Evolutionary conservation across 108 stramenopile species (phyloP).

Genomic region (Fragilaria radians): DNA sequence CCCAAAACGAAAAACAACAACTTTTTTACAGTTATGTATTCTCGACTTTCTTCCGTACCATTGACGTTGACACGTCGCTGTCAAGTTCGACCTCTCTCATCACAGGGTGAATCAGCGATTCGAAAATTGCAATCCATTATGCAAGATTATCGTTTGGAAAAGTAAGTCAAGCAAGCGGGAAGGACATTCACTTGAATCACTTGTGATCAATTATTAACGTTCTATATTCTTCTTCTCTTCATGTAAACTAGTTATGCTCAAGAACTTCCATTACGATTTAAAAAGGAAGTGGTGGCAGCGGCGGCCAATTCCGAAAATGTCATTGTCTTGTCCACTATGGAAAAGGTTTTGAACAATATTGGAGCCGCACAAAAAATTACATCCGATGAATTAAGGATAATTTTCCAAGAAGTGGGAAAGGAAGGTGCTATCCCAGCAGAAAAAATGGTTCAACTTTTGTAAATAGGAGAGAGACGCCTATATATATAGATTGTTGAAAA

Average conservation of each 20-base stretch:
- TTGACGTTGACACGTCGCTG: too few species aligned
- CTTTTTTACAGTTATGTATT: too few species aligned
- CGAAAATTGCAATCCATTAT: slow-evolving; percentile 30
- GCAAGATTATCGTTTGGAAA: slow-evolving; percentile 36
- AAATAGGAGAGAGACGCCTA: too few species aligned
- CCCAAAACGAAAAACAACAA: too few species aligned
- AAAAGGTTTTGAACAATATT: slow-evolving; percentile 43
- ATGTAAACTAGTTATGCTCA: slow-evolving; percentile 32
- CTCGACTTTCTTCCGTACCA: too few species aligned
- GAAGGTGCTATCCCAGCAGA: neutral
- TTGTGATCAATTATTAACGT: too few species aligned
- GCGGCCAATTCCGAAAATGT: slow-evolving; percentile 15
- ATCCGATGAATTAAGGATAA: slow-evolving; percentile 29
- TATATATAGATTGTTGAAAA: too few species aligned
- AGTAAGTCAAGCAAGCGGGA: slow-evolving; percentile 44
- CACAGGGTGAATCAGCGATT: slow-evolving; percentile 14
- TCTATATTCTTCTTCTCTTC: slow-evolving; percentile 3
- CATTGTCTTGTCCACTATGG: slow-evolving; percentile 28
- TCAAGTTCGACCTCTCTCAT: slow-evolving; percentile 8
- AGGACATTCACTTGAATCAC: too few species aligned
- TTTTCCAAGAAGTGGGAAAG: slow-evolving; percentile 42
- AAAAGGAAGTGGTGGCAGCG: slow-evolving; percentile 44
- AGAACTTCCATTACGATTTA: slow-evolving; percentile 43
- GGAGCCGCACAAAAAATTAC: slow-evolving; percentile 33
- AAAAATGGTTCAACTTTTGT: neutral